These are phyloP conservation scores for Diplotaxis tenuifolia DNA, from an alignment of 345 rosid species.

Conservation along the genomic window DNA sequence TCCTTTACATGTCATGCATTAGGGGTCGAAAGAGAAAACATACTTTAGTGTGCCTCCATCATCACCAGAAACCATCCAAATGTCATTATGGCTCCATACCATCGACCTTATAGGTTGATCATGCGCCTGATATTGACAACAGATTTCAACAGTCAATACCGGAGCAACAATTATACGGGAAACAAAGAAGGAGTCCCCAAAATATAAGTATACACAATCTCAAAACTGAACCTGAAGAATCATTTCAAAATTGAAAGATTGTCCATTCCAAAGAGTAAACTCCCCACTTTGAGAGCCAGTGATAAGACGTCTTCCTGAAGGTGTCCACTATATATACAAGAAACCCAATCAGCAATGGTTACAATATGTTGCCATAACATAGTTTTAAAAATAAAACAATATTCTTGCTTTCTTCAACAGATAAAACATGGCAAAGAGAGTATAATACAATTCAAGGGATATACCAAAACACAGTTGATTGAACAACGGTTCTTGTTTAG, in stretches of 20 bases:
- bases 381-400: too few relatives aligned
- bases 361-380: not conserved
- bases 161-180: not conserved
- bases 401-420: not conserved
- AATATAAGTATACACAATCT: not conserved
- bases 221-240: constrained; percentile 72
- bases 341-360: constrained; percentile 33
- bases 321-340: constrained; percentile 77
- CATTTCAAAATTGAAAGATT: constrained; percentile 95
- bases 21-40: not conserved
- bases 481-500: constrained; percentile 94
- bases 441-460: constrained; percentile 25
- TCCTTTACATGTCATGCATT: constrained; percentile 2
- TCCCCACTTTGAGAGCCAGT: constrained; percentile 98
- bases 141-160: constrained; percentile 13
- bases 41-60: constrained; percentile 97
- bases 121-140: constrained; percentile 84
- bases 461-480: constrained; percentile 86
- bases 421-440: not conserved
- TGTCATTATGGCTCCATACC: constrained; percentile 98
- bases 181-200: not conserved
- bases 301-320: constrained; percentile 92
- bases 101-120: constrained; percentile 97
- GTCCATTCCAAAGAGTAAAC: constrained; percentile 99
- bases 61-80: constrained; percentile 98